Evolutionary conservation across 2,329 filamentous ascomycete species (phyloP).

Genomic region (Penicillium olsonii): DNA sequence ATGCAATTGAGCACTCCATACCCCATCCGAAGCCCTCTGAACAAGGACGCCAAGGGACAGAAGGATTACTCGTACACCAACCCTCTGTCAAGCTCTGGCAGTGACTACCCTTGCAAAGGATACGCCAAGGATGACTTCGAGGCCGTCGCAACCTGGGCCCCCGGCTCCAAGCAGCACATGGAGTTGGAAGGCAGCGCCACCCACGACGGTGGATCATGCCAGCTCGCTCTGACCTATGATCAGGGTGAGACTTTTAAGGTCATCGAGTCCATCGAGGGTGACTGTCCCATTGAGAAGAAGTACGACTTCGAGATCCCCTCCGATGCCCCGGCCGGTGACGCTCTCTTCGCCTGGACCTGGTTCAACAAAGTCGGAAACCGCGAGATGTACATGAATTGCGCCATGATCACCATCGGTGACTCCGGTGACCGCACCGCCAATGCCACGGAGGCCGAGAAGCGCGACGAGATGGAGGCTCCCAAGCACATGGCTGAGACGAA

Average conservation of each 20-base stretch:
- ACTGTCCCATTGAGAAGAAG: constrained; percentile 53
- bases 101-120: constrained; percentile 77
- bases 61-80: constrained; percentile 73
- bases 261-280: constrained; percentile 63
- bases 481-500: constrained; percentile 2
- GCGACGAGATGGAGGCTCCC: neutral
- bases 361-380: constrained; percentile 76
- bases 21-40: constrained; percentile 54
- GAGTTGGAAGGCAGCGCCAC: constrained; percentile 62
- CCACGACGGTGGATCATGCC: constrained; percentile 74
- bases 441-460: constrained; percentile 1
- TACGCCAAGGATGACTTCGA: constrained; percentile 56
- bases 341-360: constrained; percentile 75
- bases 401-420: constrained; percentile 62
- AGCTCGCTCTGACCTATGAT: constrained; percentile 74
- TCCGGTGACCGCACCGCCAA: neutral
- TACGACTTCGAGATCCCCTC: constrained; percentile 69
- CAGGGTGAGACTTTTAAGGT: constrained; percentile 70
- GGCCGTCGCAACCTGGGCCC: constrained; percentile 61
- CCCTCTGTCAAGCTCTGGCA: constrained; percentile 60
- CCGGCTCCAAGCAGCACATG: constrained; percentile 65
- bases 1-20: constrained; percentile 60
- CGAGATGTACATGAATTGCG: constrained; percentile 88
- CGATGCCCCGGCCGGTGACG: constrained; percentile 61
- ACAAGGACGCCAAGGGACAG: constrained; percentile 47